Evolutionary conservation across 805 yeast species (phyloP).

Genomic region (Wickerhamomyces rabaulensis): DNA sequence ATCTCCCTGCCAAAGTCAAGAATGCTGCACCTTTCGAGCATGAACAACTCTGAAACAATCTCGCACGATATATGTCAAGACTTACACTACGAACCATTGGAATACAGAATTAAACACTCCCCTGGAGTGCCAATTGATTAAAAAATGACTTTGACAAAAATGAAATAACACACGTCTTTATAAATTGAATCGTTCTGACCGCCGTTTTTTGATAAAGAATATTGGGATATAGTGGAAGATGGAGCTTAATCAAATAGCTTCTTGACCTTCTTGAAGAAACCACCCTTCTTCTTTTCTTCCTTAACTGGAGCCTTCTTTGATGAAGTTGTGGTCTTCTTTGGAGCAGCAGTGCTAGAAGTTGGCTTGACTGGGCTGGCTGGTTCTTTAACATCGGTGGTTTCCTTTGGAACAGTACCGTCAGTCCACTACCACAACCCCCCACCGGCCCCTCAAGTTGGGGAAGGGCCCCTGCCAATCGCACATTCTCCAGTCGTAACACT

Average conservation of each 20-base stretch:
- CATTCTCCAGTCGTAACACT: no score
- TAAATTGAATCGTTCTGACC: no score
- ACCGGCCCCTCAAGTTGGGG: no score
- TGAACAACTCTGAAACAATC: neutral
- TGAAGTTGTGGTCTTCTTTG: conserved; percentile 3
- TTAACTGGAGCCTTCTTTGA: conserved; percentile 9
- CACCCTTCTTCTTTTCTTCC: conserved; percentile 18
- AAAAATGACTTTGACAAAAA: neutral
- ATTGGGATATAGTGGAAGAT: no score
- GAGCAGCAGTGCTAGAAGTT: neutral
- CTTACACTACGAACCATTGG: no score
- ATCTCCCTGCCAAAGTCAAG: no score
- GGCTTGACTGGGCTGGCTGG: neutral
- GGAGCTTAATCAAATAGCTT: conserved; percentile 12
- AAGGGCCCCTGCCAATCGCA: no score
- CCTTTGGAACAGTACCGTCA: conserved; percentile 3
- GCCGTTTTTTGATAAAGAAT: no score
- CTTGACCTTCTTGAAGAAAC: conserved; percentile 19
- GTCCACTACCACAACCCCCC: no score
- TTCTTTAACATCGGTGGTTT: conserved; percentile 4
- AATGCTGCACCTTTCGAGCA: neutral
- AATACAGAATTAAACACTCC: neutral
- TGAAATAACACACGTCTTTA: neutral
- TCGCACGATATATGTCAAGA: no score
- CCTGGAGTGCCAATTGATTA: neutral